A percentile compares a stretch with the other conserved stretches of the same genome.
phyloP scores from a whole-genome alignment of 495 filamentous ascomycete genomes.

The Xylaria grammica region DNA sequence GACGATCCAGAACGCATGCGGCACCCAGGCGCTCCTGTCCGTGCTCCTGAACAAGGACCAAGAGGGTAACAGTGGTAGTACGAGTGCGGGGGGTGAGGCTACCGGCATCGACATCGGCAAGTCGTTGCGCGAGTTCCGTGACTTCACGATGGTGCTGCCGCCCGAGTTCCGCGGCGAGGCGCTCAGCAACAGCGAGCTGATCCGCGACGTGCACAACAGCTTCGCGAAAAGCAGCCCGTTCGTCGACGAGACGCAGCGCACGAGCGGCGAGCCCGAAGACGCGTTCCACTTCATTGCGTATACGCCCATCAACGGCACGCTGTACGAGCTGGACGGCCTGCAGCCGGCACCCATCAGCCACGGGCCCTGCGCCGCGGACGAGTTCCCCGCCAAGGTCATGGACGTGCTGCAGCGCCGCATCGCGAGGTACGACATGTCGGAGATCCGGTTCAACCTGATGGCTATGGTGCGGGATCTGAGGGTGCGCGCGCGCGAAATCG shows the following conservation, averaged over 20 bases:
- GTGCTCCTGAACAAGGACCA: slow-evolving; percentile 79
- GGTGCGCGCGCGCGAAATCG: slow-evolving; percentile 75
- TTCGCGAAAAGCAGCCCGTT: slow-evolving; percentile 91
- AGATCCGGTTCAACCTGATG: slow-evolving; percentile 95
- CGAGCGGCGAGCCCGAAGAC: slow-evolving; percentile 69
- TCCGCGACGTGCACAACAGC: slow-evolving; percentile 90
- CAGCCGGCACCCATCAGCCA: slow-evolving; percentile 92
- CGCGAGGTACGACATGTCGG: slow-evolving; percentile 79
- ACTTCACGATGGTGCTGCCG: slow-evolving; percentile 89
- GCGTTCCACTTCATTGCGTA: slow-evolving; percentile 99
- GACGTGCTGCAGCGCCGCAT: slow-evolving; percentile 85
- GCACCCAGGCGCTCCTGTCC: slow-evolving; percentile 92
- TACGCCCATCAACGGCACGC: slow-evolving; percentile 72
- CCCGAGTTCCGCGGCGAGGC: slow-evolving; percentile 71
- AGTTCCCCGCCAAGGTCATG: slow-evolving; percentile 84
- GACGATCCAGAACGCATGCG: slow-evolving; percentile 99
- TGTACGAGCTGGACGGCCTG: slow-evolving; percentile 96
- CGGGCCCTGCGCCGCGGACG: slow-evolving; percentile 67
- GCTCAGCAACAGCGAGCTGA: slow-evolving; percentile 72
- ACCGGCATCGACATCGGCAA: slow-evolving; percentile 57
- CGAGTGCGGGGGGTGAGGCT: background rate
- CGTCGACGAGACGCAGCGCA: slow-evolving; percentile 80
- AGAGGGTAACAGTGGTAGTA: slow-evolving; percentile 18
- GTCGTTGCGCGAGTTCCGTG: slow-evolving; percentile 77
- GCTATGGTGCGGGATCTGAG: slow-evolving; percentile 87